phyloP scores from a whole-genome alignment of 2,329 filamentous ascomycete genomes.

The Magnaporthiopsis poae region DNA sequence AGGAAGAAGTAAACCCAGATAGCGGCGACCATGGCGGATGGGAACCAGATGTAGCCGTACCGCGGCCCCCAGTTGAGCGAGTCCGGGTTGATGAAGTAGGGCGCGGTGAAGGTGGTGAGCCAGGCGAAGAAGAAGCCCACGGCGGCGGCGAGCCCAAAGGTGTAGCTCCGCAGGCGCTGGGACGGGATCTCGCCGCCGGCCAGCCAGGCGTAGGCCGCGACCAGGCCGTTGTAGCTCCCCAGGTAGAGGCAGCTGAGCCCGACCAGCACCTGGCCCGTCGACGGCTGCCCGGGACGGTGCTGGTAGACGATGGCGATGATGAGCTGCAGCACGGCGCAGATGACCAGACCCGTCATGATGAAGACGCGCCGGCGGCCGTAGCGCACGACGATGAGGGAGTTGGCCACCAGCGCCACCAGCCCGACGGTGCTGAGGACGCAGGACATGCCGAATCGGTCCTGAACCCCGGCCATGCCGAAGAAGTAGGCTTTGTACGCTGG shows the following conservation, averaged over 20 bases:
- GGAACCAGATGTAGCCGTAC: conserved; percentile 32
- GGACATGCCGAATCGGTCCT: conserved; percentile 40
- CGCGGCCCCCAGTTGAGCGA: conserved; percentile 27
- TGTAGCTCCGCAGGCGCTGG: conserved; percentile 29
- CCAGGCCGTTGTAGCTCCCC: conserved; percentile 31
- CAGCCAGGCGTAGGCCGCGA: conserved; percentile 28
- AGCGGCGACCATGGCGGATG: conserved; percentile 23
- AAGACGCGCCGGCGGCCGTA: conserved; percentile 40
- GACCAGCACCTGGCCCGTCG: conserved; percentile 33
- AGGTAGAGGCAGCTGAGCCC: conserved; percentile 38
- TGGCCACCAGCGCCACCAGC: conserved; percentile 38
- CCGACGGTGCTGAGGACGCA: conserved; percentile 39
- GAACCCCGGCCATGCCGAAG: conserved; percentile 42
- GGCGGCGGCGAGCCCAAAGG: conserved; percentile 28
- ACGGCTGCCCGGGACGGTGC: conserved; percentile 21
- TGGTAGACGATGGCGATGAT: conserved; percentile 39
- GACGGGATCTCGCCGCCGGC: conserved; percentile 30
- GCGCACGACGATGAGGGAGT: conserved; percentile 35
- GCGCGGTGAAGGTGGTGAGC: conserved; percentile 29
- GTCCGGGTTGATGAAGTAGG: conserved; percentile 33
- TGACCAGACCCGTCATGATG: conserved; percentile 33
- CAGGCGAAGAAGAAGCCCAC: conserved; percentile 31
- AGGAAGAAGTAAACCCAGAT: conserved; percentile 35
- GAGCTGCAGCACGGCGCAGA: conserved; percentile 40
- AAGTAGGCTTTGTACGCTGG: conserved; percentile 40